Percentiles rank a stretch among this genome's conserved stretches.
These are phyloP conservation scores for Cyanidioschyzon merolae DNA, from an alignment of 23 red algal species.

Conservation along the genomic window DNA sequence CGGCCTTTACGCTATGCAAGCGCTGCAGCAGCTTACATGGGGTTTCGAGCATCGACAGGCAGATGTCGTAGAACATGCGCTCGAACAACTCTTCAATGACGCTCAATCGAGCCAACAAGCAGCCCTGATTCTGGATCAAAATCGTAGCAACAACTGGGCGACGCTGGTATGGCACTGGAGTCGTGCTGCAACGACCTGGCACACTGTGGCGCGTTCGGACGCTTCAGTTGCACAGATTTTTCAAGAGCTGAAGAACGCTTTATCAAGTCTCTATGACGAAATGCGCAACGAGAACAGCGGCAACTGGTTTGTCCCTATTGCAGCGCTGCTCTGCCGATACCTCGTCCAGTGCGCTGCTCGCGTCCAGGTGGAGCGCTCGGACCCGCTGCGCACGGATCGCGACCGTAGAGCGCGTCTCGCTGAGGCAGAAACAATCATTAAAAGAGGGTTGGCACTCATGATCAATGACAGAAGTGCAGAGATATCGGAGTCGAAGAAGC, in stretches of 20 bases:
- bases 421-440: slow-evolving; percentile 46
- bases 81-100: neutral
- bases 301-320: neutral
- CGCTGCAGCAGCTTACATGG: neutral
- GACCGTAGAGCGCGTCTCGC: slow-evolving; percentile 22
- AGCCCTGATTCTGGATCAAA: neutral
- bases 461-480: slow-evolving; percentile 43
- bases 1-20: neutral
- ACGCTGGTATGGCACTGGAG: slow-evolving; percentile 7
- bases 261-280: neutral
- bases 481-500: slow-evolving; percentile 38
- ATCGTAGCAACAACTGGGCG: neutral
- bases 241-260: neutral
- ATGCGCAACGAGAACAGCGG: neutral
- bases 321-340: neutral
- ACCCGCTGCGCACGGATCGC: neutral
- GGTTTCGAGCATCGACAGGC: neutral
- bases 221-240: neutral
- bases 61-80: neutral
- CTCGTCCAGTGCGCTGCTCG: neutral
- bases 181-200: neutral
- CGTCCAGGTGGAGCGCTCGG: neutral
- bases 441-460: slow-evolving; percentile 42
- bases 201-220: neutral
- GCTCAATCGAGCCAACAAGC: neutral